phyloP scores from a whole-genome alignment of 2,329 filamentous ascomycete genomes.

The Trichoderma harzianum region DNA sequence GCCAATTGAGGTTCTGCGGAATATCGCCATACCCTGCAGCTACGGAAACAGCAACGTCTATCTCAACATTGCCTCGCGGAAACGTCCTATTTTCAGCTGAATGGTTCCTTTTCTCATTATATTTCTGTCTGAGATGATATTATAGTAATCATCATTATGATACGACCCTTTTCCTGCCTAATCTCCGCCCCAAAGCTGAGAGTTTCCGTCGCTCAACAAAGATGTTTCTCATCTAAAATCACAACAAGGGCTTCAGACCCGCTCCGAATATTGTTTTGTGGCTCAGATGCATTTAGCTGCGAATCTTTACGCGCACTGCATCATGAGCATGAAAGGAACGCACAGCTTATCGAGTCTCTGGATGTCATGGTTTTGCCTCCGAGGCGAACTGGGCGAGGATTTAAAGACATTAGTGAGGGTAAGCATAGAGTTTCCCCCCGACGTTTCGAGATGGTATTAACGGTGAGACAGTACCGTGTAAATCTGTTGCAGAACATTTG shows the following conservation, averaged over 20 bases:
- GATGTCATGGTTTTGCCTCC: slow-evolving; percentile 80
- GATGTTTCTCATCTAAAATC: slow-evolving; percentile 22
- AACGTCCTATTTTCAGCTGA: background rate
- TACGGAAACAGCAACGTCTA: background rate
- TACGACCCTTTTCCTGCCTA: slow-evolving; percentile 18
- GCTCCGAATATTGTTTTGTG: slow-evolving; percentile 86
- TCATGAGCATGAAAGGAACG: slow-evolving; percentile 51
- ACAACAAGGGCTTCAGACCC: slow-evolving; percentile 46
- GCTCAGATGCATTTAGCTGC: slow-evolving; percentile 87
- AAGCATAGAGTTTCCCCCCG: slow-evolving; percentile 22
- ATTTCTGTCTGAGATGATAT: background rate
- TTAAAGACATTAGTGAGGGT: slow-evolving; percentile 67
- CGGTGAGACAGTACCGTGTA: slow-evolving; percentile 63
- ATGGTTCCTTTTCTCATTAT: background rate
- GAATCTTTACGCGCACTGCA: slow-evolving; percentile 69
- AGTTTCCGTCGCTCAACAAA: slow-evolving; percentile 15
- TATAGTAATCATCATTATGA: slow-evolving; percentile 23
- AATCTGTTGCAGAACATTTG: slow-evolving; percentile 60
- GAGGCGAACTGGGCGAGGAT: slow-evolving; percentile 72
- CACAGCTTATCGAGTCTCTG: slow-evolving; percentile 65
- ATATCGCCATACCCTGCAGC: slow-evolving; percentile 6
- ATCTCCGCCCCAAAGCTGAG: slow-evolving; percentile 17
- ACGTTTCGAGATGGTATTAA: background rate
- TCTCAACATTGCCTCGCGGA: background rate
- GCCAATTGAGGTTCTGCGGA: background rate